A percentile compares a stretch with the other conserved stretches of the same genome.
phyloP scores from a whole-genome alignment of 441 rosid genomes.

The Jatropha podagrica region DNA sequence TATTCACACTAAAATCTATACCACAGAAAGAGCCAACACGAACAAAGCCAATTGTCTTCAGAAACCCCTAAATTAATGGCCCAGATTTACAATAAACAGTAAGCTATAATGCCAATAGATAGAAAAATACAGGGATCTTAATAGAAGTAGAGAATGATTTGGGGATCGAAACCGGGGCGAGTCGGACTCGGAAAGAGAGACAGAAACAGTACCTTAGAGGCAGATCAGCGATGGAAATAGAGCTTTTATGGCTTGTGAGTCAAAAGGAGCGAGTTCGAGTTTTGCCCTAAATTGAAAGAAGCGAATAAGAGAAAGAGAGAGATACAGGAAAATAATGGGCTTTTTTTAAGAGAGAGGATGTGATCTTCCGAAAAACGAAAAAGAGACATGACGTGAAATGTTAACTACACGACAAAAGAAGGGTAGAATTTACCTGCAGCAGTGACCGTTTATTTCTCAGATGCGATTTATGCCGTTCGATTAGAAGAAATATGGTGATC shows the following conservation, averaged over 20 bases:
- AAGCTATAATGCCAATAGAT: not conserved
- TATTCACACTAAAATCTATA: not conserved
- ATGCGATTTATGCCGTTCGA: too few species aligned
- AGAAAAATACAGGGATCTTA: not conserved
- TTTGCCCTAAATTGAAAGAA: slow-evolving; percentile 40
- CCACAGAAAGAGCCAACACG: not conserved
- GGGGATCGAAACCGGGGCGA: slow-evolving; percentile 21
- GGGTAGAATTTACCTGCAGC: not conserved
- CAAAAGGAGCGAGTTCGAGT: slow-evolving; percentile 24
- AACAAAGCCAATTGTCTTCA: not conserved
- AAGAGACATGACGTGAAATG: not conserved
- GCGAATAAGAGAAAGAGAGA: not conserved
- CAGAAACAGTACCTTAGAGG: slow-evolving; percentile 30
- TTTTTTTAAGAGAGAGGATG: not conserved
- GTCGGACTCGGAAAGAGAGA: not conserved
- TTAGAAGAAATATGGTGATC: too few species aligned
- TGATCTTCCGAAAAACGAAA: too few species aligned
- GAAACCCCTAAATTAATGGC: slow-evolving; percentile 8
- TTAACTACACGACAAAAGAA: not conserved
- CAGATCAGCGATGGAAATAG: slow-evolving; percentile 31
- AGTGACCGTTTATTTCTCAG: too few species aligned
- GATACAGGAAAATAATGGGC: not conserved
- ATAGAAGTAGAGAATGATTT: not conserved
- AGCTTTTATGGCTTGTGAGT: slow-evolving; percentile 24
- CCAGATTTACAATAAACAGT: slow-evolving; percentile 3